These are phyloP conservation scores for Monilinia aucupariae DNA, from an alignment of 2,329 filamentous ascomycete species.

Conservation along the genomic window DNA sequence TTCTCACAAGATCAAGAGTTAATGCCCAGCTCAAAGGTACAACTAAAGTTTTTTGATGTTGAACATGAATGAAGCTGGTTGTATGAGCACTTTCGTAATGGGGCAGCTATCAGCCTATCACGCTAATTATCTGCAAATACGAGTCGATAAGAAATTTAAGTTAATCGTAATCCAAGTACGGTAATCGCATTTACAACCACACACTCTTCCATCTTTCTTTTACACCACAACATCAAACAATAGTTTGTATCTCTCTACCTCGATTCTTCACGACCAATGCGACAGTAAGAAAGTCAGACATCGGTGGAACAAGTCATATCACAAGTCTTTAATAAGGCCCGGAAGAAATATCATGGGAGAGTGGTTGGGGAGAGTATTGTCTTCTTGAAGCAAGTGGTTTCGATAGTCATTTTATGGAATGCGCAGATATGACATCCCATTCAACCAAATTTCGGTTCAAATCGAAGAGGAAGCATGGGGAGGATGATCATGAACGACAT, in stretches of 20 bases:
- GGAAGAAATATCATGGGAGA: neutral
- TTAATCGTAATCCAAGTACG: too few relatives aligned
- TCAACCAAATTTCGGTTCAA: conserved; percentile 33
- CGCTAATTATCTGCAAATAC: neutral
- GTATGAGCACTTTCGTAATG: neutral
- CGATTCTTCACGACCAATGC: neutral
- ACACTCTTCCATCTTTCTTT: neutral
- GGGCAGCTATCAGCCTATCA: neutral
- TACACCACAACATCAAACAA: neutral
- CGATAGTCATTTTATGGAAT: neutral
- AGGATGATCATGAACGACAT: conserved; percentile 17
- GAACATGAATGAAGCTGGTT: neutral
- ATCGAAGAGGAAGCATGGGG: conserved; percentile 26
- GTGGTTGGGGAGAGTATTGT: neutral
- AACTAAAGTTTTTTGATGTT: neutral
- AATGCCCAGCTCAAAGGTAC: neutral
- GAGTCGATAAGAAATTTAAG: conserved; percentile 5
- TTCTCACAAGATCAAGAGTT: neutral
- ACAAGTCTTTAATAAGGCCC: neutral
- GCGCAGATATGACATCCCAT: conserved; percentile 17
- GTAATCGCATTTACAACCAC: neutral
- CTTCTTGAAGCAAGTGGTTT: neutral
- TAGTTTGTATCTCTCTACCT: neutral
- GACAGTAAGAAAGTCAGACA: neutral
- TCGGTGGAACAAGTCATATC: neutral